Base-by-base conservation (phyloP, 768 basidiomycete genomes). In the Trichaptum fuscoviolaceum region DNA sequence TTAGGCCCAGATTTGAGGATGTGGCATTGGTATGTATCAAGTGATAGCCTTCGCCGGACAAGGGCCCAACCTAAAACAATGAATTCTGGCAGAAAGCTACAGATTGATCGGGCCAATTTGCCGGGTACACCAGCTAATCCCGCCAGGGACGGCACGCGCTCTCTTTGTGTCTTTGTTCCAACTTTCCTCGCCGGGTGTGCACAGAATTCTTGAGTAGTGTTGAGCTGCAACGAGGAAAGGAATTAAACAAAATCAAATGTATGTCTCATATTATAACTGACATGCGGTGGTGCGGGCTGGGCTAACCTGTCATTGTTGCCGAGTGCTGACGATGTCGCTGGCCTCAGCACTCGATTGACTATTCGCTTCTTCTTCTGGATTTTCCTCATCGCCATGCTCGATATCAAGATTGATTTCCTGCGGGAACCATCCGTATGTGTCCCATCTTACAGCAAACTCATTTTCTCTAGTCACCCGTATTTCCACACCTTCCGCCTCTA, bases 401-500 rank as follows among this genome's bases (percentile, higher is more conserved):
- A 52, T 52, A 4, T 52, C 42, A 52, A 52, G 42, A 52, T 52
- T 52, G 42, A 52, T 52, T 20, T 12, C 42, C 42, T 71, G 71
- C 0, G 90, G 90, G 71, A 91, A 91, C 90, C 90, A 92, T 8
- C 90, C 90, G 74, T 78, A 90, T 12, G 69, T 73, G 7, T 73
- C 69, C 36, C 91, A 74, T 75, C 89, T 81, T 4, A 95, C 83
- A 61, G 83, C 82, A 71, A 85, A 75, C 62, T 84, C 87, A 30
- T 84, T 89, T 12, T 79, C 82, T 69, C 83, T 79, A 23, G 85
- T 82, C 1, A 76, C 77, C 2, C 73, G 81, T 23, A 96, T 93
- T 63, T 91, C 86, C n/a, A 96, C 84, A 3, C 91, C 93, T 75
- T 96, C 95, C 0, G 85, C 87, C 66, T 88, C 85, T 17, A 97